Evolutionary conservation across 495 filamentous ascomycete genomes (phyloP).

Genomic region (Thozetella sp.): DNA sequence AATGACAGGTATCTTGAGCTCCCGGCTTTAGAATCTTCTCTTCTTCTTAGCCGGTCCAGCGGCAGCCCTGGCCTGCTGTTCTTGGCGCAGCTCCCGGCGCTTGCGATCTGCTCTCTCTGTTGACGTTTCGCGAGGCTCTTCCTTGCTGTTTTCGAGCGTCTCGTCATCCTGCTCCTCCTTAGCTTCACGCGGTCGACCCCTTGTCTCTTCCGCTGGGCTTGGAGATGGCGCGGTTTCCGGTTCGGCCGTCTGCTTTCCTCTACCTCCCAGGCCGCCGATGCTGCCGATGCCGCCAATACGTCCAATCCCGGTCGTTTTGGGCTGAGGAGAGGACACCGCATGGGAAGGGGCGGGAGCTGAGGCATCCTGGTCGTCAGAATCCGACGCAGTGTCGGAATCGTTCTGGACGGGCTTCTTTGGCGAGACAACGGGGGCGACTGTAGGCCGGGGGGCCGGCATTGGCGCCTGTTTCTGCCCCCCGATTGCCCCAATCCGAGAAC

Average conservation of each 20-base stretch:
- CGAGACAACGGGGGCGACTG: constrained; percentile 7
- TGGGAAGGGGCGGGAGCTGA: constrained; percentile 11
- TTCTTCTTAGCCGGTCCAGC: constrained; percentile 70
- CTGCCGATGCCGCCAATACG: constrained; percentile 40
- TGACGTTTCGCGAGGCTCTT: constrained; percentile 34
- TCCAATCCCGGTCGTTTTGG: constrained; percentile 32
- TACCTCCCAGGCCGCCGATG: constrained; percentile 3
- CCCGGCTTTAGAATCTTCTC: constrained; percentile 52
- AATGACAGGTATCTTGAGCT: neutral
- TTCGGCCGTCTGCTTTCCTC: constrained; percentile 14
- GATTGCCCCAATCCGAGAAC: constrained; percentile 22
- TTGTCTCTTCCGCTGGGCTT: constrained; percentile 14
- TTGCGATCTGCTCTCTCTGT: constrained; percentile 64
- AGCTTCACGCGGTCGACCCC: neutral
- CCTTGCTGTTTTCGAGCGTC: neutral
- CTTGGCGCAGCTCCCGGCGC: constrained; percentile 62
- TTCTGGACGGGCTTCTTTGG: neutral
- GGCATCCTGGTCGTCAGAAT: constrained; percentile 20
- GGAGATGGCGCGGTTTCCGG: constrained; percentile 7
- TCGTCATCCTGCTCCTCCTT: constrained; percentile 6
- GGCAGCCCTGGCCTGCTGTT: constrained; percentile 66
- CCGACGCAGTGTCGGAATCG: constrained; percentile 45
- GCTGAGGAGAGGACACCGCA: constrained; percentile 13
- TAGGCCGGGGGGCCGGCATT: constrained; percentile 8
- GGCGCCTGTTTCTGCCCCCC: constrained; percentile 21